A percentile compares a stretch with the other conserved stretches of the same genome.
phyloP scores from a whole-genome alignment of 1,284 basidiomycete species.

The Caloboletus firmus region DNA sequence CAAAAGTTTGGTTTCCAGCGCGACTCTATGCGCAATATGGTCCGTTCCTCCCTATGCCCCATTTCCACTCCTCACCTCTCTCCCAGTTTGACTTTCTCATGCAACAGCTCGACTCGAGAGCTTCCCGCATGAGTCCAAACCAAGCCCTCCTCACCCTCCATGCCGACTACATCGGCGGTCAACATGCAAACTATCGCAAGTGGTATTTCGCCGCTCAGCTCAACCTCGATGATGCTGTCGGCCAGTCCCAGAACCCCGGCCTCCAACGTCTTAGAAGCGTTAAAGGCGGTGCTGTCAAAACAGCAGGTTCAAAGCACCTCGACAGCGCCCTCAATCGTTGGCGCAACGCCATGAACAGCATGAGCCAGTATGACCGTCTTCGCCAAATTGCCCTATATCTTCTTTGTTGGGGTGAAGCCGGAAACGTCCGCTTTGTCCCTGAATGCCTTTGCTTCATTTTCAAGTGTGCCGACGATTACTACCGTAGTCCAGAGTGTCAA shows the following conservation, averaged over 20 bases:
- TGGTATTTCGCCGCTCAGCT: slow-evolving; percentile 99
- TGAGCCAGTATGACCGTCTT: slow-evolving; percentile 97
- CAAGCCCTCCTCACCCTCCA: slow-evolving; percentile 96
- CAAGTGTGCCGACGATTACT: slow-evolving; percentile 99
- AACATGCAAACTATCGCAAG: slow-evolving; percentile 95
- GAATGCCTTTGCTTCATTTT: slow-evolving; percentile 99
- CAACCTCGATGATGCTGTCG: slow-evolving; percentile 98
- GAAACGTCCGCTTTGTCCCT: slow-evolving; percentile 95
- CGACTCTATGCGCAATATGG: slow-evolving; percentile 91
- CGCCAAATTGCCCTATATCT: slow-evolving; percentile 95
- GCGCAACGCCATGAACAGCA: slow-evolving; percentile 98
- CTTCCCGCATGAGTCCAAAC: slow-evolving; percentile 98
- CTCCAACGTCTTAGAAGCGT: slow-evolving; percentile 87
- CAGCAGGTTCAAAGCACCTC: slow-evolving; percentile 78
- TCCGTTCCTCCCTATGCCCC: slow-evolving; percentile 37
- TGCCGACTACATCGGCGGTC: slow-evolving; percentile 98
- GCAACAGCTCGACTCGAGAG: slow-evolving; percentile 94
- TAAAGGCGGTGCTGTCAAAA: slow-evolving; percentile 58
- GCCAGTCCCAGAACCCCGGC: slow-evolving; percentile 91
- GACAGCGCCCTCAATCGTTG: slow-evolving; percentile 92
- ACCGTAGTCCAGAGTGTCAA: slow-evolving; percentile 97
- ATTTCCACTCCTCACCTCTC: slow-evolving; percentile 2
- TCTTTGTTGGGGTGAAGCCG: slow-evolving; percentile 98
- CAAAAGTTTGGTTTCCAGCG: slow-evolving; percentile 99
- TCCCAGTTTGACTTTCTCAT: slow-evolving; percentile 94